Percentiles rank a stretch among this genome's conserved stretches.
Conservation (phyloP, 768 basidiomycete species). For the Boletus subparvulus region DNA sequence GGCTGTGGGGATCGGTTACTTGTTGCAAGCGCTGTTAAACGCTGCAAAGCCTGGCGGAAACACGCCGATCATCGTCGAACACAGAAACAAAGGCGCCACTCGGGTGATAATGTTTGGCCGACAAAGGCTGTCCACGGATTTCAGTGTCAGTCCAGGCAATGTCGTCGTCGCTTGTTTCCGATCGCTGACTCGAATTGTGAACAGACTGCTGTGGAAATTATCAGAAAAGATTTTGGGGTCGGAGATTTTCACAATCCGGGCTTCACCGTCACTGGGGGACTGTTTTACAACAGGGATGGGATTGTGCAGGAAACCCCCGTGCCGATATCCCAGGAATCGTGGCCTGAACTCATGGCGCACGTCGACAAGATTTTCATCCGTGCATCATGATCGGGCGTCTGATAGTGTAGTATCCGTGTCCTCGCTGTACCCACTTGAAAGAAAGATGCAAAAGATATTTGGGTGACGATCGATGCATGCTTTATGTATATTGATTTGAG, state of each 20-base stretch:
- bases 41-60: not conserved
- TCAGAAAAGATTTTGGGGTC: not conserved
- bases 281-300: conserved; percentile 7
- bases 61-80: conserved; percentile 6
- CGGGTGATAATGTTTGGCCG: conserved; percentile 11
- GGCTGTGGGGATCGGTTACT: conserved; percentile 39
- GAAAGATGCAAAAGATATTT: too few relatives aligned
- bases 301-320: not conserved
- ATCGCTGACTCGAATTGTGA: not conserved
- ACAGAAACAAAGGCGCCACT: not conserved
- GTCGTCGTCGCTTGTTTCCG: not conserved
- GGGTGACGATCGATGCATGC: too few relatives aligned
- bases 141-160: not conserved
- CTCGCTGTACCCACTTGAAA: not conserved
- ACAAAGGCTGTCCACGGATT: not conserved
- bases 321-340: too few relatives aligned
- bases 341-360: not conserved
- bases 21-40: conserved; percentile 51
- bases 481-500: too few relatives aligned
- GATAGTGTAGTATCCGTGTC: not conserved
- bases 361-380: conserved; percentile 7
- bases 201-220: not conserved
- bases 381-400: not conserved
- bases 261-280: not conserved
- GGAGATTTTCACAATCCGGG: too few relatives aligned